Evolutionary conservation across 257 asterid genomes (phyloP).

Genomic region (Solanum raphanifolium): DNA sequence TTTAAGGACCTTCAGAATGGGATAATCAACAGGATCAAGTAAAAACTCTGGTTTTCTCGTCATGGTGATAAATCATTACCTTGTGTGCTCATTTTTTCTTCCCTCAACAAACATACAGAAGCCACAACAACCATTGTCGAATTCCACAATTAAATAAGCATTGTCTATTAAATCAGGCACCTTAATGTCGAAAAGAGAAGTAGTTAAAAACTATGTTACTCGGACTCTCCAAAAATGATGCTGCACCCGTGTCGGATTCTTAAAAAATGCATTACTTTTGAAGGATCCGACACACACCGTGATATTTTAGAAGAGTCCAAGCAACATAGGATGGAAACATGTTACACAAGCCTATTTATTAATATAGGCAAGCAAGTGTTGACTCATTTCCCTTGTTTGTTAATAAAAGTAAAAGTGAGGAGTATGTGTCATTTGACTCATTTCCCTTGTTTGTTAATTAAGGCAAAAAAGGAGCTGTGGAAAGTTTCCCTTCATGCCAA

Average conservation of each 20-base stretch:
- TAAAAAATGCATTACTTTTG: too few species aligned
- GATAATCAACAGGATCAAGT: neutral
- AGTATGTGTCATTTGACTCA: neutral
- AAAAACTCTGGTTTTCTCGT: neutral
- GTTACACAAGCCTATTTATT: neutral
- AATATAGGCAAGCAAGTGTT: neutral
- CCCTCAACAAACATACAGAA: neutral
- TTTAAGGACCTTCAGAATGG: neutral
- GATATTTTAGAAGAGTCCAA: too few species aligned
- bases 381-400: neutral
- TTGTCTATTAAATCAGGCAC: slow-evolving; percentile 94
- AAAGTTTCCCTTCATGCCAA: neutral
- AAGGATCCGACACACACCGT: too few species aligned
- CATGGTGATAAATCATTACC: neutral
- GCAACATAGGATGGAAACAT: neutral
- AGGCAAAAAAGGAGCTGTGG: neutral
- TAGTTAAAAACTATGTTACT: neutral
- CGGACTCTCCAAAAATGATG: too few species aligned
- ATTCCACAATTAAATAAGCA: slow-evolving; percentile 80
- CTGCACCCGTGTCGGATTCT: too few species aligned
- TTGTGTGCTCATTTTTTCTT: neutral
- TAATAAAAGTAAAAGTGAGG: neutral
- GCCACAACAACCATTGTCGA: slow-evolving; percentile 72
- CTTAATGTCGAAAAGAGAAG: slow-evolving; percentile 18
- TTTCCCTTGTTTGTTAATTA: neutral